Evolutionary conservation across 306 rosid genomes (phyloP).

Genomic region (Cicer pinnatifidum): DNA sequence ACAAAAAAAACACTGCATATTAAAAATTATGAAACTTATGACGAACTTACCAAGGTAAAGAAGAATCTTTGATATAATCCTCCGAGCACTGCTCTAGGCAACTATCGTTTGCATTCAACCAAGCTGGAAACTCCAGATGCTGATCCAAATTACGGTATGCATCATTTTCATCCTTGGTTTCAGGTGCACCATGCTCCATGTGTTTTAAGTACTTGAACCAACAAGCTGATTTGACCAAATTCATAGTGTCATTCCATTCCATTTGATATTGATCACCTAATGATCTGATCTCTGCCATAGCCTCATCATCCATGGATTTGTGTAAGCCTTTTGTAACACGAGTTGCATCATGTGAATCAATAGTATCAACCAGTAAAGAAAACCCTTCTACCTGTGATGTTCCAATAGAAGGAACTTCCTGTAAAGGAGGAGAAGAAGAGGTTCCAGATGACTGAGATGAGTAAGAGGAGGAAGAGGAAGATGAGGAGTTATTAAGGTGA

Average conservation of each 20-base stretch:
- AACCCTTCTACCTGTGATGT: constrained; percentile 50
- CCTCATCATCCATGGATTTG: constrained; percentile 77
- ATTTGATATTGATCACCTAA: constrained; percentile 80
- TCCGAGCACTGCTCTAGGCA: constrained; percentile 58
- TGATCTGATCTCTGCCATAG: constrained; percentile 80
- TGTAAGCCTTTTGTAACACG: constrained; percentile 52
- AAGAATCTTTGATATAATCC: constrained; percentile 58
- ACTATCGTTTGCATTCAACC: constrained; percentile 73
- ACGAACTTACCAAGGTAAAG: constrained; percentile 76
- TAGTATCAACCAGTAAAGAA: constrained; percentile 45
- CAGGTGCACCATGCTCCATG: constrained; percentile 57
- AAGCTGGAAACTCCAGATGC: constrained; percentile 73
- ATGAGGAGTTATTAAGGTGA: constrained; percentile 50
- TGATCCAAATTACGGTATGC: constrained; percentile 54
- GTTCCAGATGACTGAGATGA: constrained; percentile 59
- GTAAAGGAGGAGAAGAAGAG: constrained; percentile 58
- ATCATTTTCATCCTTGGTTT: constrained; percentile 48
- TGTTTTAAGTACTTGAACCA: constrained; percentile 78
- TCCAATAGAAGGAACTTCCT: constrained; percentile 51
- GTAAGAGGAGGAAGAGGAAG: constrained; percentile 43
- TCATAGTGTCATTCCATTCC: constrained; percentile 85
- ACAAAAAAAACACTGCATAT: constrained; percentile 18
- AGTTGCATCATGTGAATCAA: constrained; percentile 46
- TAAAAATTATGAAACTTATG: constrained; percentile 10
- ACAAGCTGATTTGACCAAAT: constrained; percentile 79